phyloP scores from a whole-genome alignment of 805 yeast genomes.

The Scheffersomyces lignosus region DNA sequence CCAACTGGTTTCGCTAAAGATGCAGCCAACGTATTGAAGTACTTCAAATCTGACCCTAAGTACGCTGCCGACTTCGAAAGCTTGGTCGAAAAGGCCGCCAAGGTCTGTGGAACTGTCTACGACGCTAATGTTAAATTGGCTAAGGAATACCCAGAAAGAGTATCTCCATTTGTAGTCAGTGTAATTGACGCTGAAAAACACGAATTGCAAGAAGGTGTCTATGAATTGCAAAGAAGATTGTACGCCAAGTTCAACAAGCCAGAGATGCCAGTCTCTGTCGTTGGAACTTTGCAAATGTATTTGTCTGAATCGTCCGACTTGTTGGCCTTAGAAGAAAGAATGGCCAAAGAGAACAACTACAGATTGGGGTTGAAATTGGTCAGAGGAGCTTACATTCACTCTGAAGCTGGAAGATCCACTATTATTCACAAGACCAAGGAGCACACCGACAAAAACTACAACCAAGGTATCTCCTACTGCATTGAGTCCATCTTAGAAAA shows the following conservation, averaged over 20 bases:
- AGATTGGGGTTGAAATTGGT: conserved; percentile 86
- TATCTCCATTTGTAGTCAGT: conserved; percentile 69
- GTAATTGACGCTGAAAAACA: conserved; percentile 92
- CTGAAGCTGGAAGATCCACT: conserved; percentile 67
- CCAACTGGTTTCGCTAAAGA: conserved; percentile 85
- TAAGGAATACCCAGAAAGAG: conserved; percentile 58
- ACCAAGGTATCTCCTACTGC: conserved; percentile 63
- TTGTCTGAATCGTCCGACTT: conserved; percentile 67
- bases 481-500: conserved; percentile 56
- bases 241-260: conserved; percentile 69
- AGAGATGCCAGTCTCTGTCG: conserved; percentile 61
- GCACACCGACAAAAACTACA: conserved; percentile 78
- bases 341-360: conserved; percentile 63
- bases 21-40: conserved; percentile 70
- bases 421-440: conserved; percentile 75
- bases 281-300: conserved; percentile 94
- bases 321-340: conserved; percentile 59
- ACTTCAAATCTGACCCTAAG: conserved; percentile 55
- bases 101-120: conserved; percentile 57
- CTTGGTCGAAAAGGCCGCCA: conserved; percentile 65
- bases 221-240: conserved; percentile 81
- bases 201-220: conserved; percentile 88
- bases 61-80: conserved; percentile 47
- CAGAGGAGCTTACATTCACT: conserved; percentile 93
- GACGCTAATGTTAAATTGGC: conserved; percentile 52